A percentile compares a stretch with the other conserved stretches of the same genome.
phyloP scores from a whole-genome alignment of 23 red algal genomes.

The Agarophyton chilense region DNA sequence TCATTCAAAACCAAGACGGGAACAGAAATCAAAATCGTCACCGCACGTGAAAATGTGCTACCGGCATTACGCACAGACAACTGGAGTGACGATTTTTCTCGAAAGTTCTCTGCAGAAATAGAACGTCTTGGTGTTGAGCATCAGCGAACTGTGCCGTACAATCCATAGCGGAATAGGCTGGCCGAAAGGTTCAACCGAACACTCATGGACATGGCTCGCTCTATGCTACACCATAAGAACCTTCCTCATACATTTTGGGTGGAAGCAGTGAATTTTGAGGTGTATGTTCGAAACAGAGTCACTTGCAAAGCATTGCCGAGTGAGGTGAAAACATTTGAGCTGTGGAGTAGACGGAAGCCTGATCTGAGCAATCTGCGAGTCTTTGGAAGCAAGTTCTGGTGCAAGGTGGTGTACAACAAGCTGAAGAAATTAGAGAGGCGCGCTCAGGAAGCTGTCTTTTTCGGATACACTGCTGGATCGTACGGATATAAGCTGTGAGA shows the following conservation, averaged over 20 bases:
- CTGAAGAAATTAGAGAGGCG: neutral
- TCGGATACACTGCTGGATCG: neutral
- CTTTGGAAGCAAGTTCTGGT: neutral
- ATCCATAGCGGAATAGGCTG: too few species aligned
- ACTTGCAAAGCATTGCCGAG: conserved; percentile 2
- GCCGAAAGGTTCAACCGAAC: too few species aligned
- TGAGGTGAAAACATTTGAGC: too few species aligned
- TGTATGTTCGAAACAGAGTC: conserved; percentile 33
- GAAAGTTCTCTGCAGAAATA: neutral
- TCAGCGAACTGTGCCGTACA: conserved; percentile 1
- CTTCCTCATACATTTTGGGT: neutral
- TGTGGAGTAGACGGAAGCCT: neutral
- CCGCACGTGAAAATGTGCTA: conserved; percentile 5
- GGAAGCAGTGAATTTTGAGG: neutral
- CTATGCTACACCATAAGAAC: conserved; percentile 19
- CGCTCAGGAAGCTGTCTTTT: too few species aligned
- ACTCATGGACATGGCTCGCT: too few species aligned
- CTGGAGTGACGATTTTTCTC: conserved; percentile 15
- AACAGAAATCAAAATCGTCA: neutral
- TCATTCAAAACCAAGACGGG: conserved; percentile 16
- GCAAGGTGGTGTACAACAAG: neutral
- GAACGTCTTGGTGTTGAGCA: conserved; percentile 15
- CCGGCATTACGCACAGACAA: conserved; percentile 34
- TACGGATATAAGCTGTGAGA: conserved; percentile 38
- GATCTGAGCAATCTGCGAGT: too few species aligned